Percentiles rank a stretch among this genome's conserved stretches.
phyloP scores from a whole-genome alignment of 1,284 basidiomycete genomes.

The Austropuccinia psidii region DNA sequence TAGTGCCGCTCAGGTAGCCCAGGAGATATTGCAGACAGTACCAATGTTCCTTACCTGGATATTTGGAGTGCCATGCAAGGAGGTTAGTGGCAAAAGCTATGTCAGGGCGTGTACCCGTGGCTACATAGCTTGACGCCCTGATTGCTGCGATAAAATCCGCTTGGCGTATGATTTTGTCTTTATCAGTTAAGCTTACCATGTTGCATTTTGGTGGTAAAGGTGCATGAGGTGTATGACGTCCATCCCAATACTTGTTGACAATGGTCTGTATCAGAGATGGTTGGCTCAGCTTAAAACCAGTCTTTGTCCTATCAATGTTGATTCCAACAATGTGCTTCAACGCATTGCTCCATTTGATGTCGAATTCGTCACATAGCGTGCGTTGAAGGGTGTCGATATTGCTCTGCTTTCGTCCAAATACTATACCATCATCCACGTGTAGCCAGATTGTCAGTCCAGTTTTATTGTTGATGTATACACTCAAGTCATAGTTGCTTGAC shows the following conservation, averaged over 20 bases:
- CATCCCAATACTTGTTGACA: neutral
- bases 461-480: no score
- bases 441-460: no score
- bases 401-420: neutral
- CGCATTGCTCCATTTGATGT: neutral
- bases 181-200: neutral
- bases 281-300: neutral
- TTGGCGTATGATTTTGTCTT: no score
- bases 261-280: neutral
- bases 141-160: neutral
- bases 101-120: neutral
- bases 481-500: no score
- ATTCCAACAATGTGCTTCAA: neutral
- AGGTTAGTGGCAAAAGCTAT: constrained; percentile 1
- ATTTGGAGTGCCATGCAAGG: neutral
- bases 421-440: neutral
- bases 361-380: neutral
- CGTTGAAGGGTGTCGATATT: neutral
- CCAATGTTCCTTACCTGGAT: neutral
- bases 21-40: neutral
- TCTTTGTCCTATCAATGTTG: neutral
- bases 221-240: neutral
- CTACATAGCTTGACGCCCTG: neutral
- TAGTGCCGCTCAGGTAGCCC: neutral
- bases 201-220: neutral